Evolutionary conservation across 305 asterid species (phyloP).

Genomic region (Fraxinus platypoda): DNA sequence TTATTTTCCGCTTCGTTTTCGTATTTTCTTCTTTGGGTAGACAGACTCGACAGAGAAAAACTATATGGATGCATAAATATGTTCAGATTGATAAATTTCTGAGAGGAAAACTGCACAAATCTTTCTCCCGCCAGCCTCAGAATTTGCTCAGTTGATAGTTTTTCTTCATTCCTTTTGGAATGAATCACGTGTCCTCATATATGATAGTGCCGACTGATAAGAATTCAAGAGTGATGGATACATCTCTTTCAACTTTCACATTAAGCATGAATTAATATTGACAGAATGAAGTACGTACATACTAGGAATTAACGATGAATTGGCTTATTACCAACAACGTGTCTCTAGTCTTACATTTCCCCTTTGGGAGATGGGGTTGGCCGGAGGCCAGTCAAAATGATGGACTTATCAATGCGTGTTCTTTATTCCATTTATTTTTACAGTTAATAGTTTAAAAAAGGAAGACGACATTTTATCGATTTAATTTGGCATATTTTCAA

Average conservation of each 20-base stretch:
- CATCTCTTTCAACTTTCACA: constrained; percentile 3
- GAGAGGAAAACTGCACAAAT: constrained; percentile 29
- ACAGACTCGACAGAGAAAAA: constrained; percentile 22
- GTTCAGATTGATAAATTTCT: constrained; percentile 11
- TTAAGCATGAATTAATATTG: not conserved
- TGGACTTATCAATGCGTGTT: not conserved
- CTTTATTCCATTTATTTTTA: not conserved
- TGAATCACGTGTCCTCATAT: no score
- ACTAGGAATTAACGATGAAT: constrained; percentile 3
- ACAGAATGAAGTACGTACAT: no score
- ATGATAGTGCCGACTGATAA: no score
- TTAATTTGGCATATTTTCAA: no score
- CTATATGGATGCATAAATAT: constrained; percentile 8
- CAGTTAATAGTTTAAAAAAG: not conserved
- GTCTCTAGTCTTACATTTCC: not conserved
- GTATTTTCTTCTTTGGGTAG: no score
- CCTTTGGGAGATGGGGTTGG: not conserved
- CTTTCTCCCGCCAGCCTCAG: constrained; percentile 37
- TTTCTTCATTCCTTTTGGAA: no score
- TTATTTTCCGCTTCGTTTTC: no score
- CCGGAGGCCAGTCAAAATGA: not conserved
- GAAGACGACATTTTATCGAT: no score
- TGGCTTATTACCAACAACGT: not conserved
- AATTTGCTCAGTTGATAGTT: constrained; percentile 32
- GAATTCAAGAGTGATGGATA: no score